Conservation (phyloP, 495 filamentous ascomycete genomes). For the Talaromyces liani region DNA sequence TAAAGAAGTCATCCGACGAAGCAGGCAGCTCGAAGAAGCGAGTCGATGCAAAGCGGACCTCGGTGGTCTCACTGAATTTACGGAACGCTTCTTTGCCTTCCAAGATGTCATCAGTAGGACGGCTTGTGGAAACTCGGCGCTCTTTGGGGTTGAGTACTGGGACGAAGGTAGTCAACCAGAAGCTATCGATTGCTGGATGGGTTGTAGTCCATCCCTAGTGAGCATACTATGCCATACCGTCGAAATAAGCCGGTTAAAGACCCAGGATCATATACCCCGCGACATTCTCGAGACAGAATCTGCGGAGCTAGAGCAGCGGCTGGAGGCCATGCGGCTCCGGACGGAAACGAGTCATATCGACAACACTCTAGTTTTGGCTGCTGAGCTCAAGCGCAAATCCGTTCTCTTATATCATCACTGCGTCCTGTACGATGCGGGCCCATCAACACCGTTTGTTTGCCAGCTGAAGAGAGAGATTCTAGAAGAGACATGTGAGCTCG, state of each 20-base stretch:
- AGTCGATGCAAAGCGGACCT: slow-evolving; percentile 3
- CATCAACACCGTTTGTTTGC: slow-evolving; percentile 27
- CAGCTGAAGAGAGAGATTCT: slow-evolving; percentile 10
- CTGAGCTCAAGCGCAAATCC: slow-evolving; percentile 36
- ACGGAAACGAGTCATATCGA: slow-evolving; percentile 23
- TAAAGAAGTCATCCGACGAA: slow-evolving; percentile 33
- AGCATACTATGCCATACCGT: slow-evolving; percentile 32
- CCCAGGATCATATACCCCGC: slow-evolving; percentile 17
- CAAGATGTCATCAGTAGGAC: slow-evolving; percentile 43
- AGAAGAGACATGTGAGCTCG: slow-evolving; percentile 15
- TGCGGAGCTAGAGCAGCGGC: slow-evolving; percentile 2
- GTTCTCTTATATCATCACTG: slow-evolving; percentile 37
- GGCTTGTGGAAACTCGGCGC: slow-evolving; percentile 32
- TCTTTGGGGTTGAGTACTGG: slow-evolving; percentile 39
- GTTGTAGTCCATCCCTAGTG: slow-evolving; percentile 36
- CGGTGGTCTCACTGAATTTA: slow-evolving; percentile 28
- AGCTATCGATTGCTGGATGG: slow-evolving; percentile 38
- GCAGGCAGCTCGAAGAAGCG: slow-evolving; percentile 17
- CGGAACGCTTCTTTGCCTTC: slow-evolving; percentile 40
- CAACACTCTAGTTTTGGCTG: slow-evolving; percentile 21
- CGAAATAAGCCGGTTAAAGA: slow-evolving; percentile 31
- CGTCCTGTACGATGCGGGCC: slow-evolving; percentile 30
- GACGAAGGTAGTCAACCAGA: slow-evolving; percentile 20
- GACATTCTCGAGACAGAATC: slow-evolving; percentile 7
- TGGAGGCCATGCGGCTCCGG: slow-evolving; percentile 17